Evolutionary conservation across 2,329 filamentous ascomycete genomes (phyloP).

Genomic region (Colletotrichum viniferum): DNA sequence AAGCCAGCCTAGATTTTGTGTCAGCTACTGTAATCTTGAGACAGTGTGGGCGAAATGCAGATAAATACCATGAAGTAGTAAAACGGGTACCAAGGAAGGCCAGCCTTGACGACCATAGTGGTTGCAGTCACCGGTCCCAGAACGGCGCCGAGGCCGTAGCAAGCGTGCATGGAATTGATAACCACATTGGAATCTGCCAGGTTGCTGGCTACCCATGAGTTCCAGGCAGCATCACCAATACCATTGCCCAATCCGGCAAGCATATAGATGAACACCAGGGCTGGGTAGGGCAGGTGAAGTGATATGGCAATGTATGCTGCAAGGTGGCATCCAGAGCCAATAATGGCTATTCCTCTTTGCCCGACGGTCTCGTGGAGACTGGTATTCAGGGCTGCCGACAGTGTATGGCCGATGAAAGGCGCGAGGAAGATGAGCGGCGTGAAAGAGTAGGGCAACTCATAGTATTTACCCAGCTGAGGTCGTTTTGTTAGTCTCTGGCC

Average conservation of each 20-base stretch:
- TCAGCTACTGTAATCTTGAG: not conserved
- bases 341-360: slow-evolving; percentile 72
- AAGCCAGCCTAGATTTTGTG: slow-evolving; percentile 44
- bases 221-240: slow-evolving; percentile 64
- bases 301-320: slow-evolving; percentile 68
- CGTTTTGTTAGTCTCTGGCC: not conserved
- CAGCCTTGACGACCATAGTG: slow-evolving; percentile 66
- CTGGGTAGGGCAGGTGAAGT: slow-evolving; percentile 72
- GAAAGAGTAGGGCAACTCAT: slow-evolving; percentile 63
- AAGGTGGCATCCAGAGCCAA: slow-evolving; percentile 67
- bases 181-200: slow-evolving; percentile 76
- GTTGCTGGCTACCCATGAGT: slow-evolving; percentile 64
- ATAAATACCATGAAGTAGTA: slow-evolving; percentile 72
- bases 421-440: slow-evolving; percentile 71
- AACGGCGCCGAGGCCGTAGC: slow-evolving; percentile 74
- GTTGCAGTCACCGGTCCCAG: slow-evolving; percentile 74
- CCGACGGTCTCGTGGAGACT: slow-evolving; percentile 67
- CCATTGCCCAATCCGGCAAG: slow-evolving; percentile 75
- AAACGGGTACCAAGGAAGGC: slow-evolving; percentile 71
- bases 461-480: slow-evolving; percentile 45
- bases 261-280: slow-evolving; percentile 68
- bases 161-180: slow-evolving; percentile 72
- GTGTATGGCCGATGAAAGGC: slow-evolving; percentile 67
- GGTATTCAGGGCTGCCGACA: slow-evolving; percentile 68
- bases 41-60: not conserved